A percentile compares a stretch with the other conserved stretches of the same genome.
phyloP scores from a whole-genome alignment of 495 filamentous ascomycete genomes.

The Xanthoparmelia taractica region DNA sequence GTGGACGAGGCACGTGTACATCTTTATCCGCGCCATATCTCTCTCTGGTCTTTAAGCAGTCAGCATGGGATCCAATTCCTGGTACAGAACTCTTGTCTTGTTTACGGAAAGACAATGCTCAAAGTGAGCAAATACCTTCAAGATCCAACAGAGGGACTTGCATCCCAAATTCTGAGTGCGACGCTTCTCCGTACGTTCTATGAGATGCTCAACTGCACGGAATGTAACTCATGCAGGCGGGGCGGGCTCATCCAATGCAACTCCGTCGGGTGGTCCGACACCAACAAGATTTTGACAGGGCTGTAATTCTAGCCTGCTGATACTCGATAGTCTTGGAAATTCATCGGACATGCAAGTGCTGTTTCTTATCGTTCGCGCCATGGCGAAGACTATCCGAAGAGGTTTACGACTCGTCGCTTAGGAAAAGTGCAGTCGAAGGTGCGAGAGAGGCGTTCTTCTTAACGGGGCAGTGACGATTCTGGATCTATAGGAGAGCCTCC shows the following conservation, averaged over 20 bases:
- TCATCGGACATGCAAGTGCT: constrained; percentile 27
- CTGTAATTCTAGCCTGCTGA: constrained; percentile 33
- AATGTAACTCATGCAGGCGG: constrained; percentile 30
- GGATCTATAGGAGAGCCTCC: background rate
- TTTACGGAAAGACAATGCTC: constrained; percentile 33
- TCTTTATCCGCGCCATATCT: constrained; percentile 14
- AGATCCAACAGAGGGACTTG: constrained; percentile 20
- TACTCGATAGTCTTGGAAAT: constrained; percentile 31
- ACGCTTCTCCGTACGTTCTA: constrained; percentile 33
- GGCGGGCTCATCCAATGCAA: constrained; percentile 32
- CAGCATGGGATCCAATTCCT: constrained; percentile 16
- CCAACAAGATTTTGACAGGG: constrained; percentile 31
- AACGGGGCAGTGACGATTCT: background rate
- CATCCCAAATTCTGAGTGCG: constrained; percentile 27
- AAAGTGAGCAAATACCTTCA: constrained; percentile 29
- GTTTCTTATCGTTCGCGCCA: constrained; percentile 33
- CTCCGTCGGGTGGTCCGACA: constrained; percentile 32
- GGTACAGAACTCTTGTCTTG: constrained; percentile 25
- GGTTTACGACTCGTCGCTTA: constrained; percentile 21
- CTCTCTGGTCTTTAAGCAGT: constrained; percentile 9
- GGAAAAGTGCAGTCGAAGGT: background rate
- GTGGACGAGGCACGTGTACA: too few relatives aligned
- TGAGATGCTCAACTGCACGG: constrained; percentile 34
- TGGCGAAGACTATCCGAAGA: constrained; percentile 32
- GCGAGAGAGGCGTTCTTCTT: constrained; percentile 14